Evolutionary conservation across 2,329 filamentous ascomycete species (phyloP).

Genomic region (Fusarium sp.): DNA sequence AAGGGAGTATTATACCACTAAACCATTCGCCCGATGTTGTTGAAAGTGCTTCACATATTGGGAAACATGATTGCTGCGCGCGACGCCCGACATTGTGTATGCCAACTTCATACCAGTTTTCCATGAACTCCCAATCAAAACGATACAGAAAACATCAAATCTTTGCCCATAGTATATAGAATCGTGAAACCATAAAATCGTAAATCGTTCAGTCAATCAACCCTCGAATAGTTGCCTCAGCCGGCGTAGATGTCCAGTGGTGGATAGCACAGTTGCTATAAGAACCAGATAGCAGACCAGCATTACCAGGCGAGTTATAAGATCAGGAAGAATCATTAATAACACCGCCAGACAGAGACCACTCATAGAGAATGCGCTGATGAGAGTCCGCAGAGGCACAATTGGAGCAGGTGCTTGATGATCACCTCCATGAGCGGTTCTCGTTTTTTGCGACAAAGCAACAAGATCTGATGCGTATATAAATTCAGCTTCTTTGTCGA

Average conservation of each 20-base stretch:
- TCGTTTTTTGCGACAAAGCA: constrained; percentile 5
- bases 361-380: constrained; percentile 30
- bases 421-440: background rate
- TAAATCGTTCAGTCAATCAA: background rate
- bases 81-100: background rate
- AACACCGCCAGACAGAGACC: constrained; percentile 27
- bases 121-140: background rate
- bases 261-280: constrained; percentile 20
- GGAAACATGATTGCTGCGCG: background rate
- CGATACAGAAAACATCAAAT: background rate
- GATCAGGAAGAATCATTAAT: constrained; percentile 27
- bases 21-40: constrained; percentile 46
- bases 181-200: background rate
- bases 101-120: background rate
- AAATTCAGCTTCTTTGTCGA: constrained; percentile 69
- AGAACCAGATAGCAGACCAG: constrained; percentile 26
- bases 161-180: background rate
- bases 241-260: constrained; percentile 25
- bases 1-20: constrained; percentile 50
- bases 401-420: constrained; percentile 7
- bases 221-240: constrained; percentile 25
- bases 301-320: constrained; percentile 29
- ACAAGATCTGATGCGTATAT: constrained; percentile 54
- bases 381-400: constrained; percentile 19
- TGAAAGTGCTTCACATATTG: accelerated